Base-by-base conservation (phyloP, 1,284 basidiomycete genomes). In the Rhizoctonia solani region DNA sequence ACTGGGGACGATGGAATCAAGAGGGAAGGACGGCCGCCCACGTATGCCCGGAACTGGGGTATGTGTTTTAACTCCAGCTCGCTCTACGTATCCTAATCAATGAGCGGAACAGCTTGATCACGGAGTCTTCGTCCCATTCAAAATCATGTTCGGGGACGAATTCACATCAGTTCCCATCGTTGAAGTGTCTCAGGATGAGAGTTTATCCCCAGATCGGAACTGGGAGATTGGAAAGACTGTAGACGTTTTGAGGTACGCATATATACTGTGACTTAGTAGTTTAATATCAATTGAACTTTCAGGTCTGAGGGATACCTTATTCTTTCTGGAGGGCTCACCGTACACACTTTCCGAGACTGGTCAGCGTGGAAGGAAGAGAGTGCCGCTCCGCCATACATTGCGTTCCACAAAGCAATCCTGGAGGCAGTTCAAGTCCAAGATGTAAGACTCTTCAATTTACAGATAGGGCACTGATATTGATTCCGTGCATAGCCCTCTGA, bases 131-230 rank as follows among this genome's bases (percentile, higher is more conserved):
- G 80, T 91, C 6, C 89, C 89, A 0, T 90, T 91, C 80, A 80
- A 82, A 54, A 74, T 88, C 66, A 92, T 91, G 89, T 90, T 91
- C 72, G 86, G 86, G 13, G 83, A 87, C 41, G 79, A 81, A 67
- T 81, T 85, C 67, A 80, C 74, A 30, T 80, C 81, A 8, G 77
- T 89, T 8, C 88, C 88, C 2, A 81, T 90, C 71, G 82, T 89
- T 8, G 81, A 90, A 76, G 88, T 86, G 1, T 88, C 87, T 25
- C 86, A 91, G 67, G 86, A 90, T 71, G 78, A 81, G 21, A 84
- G 79, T 63, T 72, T 90, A 66, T 81, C 79, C 59, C 85, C 88
- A 1, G 80, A 83, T 71, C 79, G 79, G 70, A 86, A 91, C 72
- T 89, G 86, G 85, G 80, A 78, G 14, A 68, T 88, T 29, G 89